Evolutionary conservation across 2,329 filamentous ascomycete species (phyloP).

Genomic region (Leptographium flavum): DNA sequence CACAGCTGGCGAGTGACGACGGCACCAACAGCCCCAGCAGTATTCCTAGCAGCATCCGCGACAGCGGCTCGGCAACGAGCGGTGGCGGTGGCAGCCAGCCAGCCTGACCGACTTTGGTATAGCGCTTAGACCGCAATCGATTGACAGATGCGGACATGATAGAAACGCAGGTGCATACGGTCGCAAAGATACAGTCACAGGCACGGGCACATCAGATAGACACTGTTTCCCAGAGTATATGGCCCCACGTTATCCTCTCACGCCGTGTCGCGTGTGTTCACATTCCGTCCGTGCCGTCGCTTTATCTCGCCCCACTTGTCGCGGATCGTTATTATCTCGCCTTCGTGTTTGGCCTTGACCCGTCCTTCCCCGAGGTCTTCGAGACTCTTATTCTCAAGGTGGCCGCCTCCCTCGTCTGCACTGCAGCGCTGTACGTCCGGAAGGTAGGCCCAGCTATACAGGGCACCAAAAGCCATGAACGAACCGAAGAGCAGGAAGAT

Average conservation of each 20-base stretch:
- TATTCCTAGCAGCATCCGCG: background rate
- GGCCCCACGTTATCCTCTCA: background rate
- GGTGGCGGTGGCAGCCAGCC: too few relatives aligned
- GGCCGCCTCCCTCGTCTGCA: slow-evolving; percentile 16
- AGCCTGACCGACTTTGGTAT: too few relatives aligned
- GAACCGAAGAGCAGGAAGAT: slow-evolving; percentile 35
- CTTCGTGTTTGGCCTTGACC: slow-evolving; percentile 26
- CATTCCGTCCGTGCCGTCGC: slow-evolving; percentile 15
- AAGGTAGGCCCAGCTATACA: slow-evolving; percentile 37
- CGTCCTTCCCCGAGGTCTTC: slow-evolving; percentile 36
- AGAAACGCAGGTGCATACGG: too few relatives aligned
- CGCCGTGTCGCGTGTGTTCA: background rate
- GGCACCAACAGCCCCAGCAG: slow-evolving; percentile 6
- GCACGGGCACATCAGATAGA: background rate
- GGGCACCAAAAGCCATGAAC: slow-evolving; percentile 31
- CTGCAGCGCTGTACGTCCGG: slow-evolving; percentile 28
- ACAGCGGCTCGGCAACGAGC: too few relatives aligned
- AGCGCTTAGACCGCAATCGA: too few relatives aligned
- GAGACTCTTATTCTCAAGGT: slow-evolving; percentile 28
- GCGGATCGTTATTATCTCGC: slow-evolving; percentile 28
- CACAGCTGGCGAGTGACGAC: slow-evolving; percentile 10
- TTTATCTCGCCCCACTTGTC: slow-evolving; percentile 27
- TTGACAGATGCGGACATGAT: too few relatives aligned
- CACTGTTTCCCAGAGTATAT: background rate
- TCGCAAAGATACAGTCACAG: too few relatives aligned